These are phyloP conservation scores for Fraxinus paxiana DNA, from an alignment of 305 asterid species.

Conservation along the genomic window DNA sequence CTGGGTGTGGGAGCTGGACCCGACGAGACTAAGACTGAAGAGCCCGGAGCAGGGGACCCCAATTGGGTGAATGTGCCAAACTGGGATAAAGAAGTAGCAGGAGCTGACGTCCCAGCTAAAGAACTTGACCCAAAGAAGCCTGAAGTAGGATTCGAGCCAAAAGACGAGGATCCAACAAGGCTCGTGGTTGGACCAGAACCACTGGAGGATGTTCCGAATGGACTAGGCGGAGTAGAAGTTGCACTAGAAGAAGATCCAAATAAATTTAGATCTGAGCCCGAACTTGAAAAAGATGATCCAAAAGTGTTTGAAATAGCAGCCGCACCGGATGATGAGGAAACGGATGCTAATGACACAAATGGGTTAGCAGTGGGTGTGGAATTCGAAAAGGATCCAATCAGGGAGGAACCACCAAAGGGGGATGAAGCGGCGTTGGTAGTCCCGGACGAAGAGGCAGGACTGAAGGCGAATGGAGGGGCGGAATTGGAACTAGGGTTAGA, in stretches of 20 bases:
- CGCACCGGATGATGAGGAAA: background rate
- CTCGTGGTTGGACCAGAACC: constrained; percentile 23
- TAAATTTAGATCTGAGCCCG: constrained; percentile 4
- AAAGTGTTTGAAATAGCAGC: background rate
- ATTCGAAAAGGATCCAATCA: constrained; percentile 26
- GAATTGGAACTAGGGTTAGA: constrained; percentile 40
- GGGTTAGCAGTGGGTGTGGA: background rate
- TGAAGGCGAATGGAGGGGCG: constrained; percentile 36
- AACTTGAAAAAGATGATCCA: constrained; percentile 7
- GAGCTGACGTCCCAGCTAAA: constrained; percentile 21
- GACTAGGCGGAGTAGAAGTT: constrained; percentile 19
- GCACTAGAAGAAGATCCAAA: constrained; percentile 31
- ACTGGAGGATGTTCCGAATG: constrained; percentile 32
- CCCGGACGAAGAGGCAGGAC: constrained; percentile 22
- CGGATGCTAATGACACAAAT: constrained; percentile 27
- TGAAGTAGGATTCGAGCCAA: constrained; percentile 19
- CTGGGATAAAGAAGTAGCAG: constrained; percentile 32
- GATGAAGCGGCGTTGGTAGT: constrained; percentile 14
- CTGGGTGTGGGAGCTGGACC: background rate
- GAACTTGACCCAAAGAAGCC: constrained; percentile 32
- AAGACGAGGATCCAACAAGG: constrained; percentile 28
- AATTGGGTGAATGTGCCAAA: constrained; percentile 25
- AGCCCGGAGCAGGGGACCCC: background rate
- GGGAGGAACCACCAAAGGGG: constrained; percentile 29
- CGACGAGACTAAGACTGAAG: background rate